These are phyloP conservation scores for Mucor lusitanicus DNA, from an alignment of 371 early-diverging fungal species.

Conservation along the genomic window DNA sequence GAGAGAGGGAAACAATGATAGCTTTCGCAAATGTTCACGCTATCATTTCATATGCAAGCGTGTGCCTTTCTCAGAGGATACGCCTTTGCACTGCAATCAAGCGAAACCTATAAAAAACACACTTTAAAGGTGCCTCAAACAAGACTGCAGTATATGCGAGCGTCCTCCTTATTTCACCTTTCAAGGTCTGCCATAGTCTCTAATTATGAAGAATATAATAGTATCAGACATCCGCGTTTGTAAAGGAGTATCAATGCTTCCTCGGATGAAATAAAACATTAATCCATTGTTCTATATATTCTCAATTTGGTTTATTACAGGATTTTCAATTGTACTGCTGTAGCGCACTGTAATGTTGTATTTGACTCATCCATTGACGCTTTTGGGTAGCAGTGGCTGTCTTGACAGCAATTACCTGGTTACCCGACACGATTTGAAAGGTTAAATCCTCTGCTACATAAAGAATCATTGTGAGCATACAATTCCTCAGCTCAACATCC, in stretches of 20 bases:
- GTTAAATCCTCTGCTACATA: constrained; percentile 48
- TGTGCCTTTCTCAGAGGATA: too few species aligned
- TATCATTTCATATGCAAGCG: too few species aligned
- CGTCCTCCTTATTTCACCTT: too few species aligned
- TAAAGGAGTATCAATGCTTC: neutral
- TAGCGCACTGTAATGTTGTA: constrained; percentile 49
- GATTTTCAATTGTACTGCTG: constrained; percentile 16
- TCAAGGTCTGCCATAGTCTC: too few species aligned
- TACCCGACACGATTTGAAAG: constrained; percentile 63
- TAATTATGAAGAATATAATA: too few species aligned
- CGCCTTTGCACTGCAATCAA: too few species aligned
- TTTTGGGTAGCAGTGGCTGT: constrained; percentile 58
- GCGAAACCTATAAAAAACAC: too few species aligned
- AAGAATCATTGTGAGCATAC: neutral
- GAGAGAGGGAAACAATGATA: too few species aligned
- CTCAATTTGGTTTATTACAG: neutral
- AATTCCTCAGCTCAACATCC: neutral
- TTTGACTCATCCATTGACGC: constrained; percentile 63
- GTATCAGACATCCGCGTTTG: neutral
- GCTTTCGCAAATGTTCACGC: too few species aligned
- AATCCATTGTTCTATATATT: neutral
- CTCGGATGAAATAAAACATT: neutral
- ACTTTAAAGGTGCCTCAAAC: too few species aligned
- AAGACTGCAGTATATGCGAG: too few species aligned
- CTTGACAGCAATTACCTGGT: constrained; percentile 60